Evolutionary conservation across 805 yeast genomes (phyloP).

Genomic region (Kodamaea hsintzibuensis): DNA sequence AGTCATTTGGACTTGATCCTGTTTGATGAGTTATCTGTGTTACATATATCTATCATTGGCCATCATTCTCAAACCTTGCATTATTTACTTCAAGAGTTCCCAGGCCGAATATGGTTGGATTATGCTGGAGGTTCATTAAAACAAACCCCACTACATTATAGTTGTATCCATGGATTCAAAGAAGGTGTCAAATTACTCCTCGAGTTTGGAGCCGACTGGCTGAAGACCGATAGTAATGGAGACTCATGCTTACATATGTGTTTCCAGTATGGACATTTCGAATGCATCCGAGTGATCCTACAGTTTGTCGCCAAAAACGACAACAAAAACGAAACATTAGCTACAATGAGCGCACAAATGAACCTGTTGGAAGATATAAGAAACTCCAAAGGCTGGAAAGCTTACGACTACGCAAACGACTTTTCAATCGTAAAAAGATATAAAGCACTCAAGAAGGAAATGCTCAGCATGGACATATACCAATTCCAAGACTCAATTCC

Average conservation of each 20-base stretch:
- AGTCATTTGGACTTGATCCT: conserved; percentile 39
- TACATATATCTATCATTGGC: conserved; percentile 66
- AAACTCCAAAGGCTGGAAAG: conserved; percentile 60
- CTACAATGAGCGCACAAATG: conserved; percentile 36
- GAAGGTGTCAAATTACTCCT: conserved; percentile 65
- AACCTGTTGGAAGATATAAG: conserved; percentile 48
- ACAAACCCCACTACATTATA: conserved; percentile 68
- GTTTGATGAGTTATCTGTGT: conserved; percentile 60
- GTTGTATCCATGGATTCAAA: conserved; percentile 58
- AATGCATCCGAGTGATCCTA: conserved; percentile 41
- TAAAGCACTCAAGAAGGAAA: conserved; percentile 22
- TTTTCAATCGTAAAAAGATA: conserved; percentile 30
- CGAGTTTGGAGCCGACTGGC: conserved; percentile 65
- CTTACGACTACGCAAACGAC: conserved; percentile 32
- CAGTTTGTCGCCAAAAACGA: conserved; percentile 11
- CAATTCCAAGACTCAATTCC: conserved; percentile 9
- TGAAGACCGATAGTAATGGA: conserved; percentile 29
- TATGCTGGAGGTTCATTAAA: conserved; percentile 49
- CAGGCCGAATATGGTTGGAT: conserved; percentile 49
- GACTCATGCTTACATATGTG: conserved; percentile 41
- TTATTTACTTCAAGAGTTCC: conserved; percentile 54
- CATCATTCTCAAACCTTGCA: conserved; percentile 71
- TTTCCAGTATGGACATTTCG: conserved; percentile 63
- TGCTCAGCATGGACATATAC: conserved; percentile 14
- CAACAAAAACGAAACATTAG: conserved; percentile 13